These are phyloP conservation scores for Lactifluus piperatus DNA, from an alignment of 768 basidiomycete species.

Conservation along the genomic window DNA sequence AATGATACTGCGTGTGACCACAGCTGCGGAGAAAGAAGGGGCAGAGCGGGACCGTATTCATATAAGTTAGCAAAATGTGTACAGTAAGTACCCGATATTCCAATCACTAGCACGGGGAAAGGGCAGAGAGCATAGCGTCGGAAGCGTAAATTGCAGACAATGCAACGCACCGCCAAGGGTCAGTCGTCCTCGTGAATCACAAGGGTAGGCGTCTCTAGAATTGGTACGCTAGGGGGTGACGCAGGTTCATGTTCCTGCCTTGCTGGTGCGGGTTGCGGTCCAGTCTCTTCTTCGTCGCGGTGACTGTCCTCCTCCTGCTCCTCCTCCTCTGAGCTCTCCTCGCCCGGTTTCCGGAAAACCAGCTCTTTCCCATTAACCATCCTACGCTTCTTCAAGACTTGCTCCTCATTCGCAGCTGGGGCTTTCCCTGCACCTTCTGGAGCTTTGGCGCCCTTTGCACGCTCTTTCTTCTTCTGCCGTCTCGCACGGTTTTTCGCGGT, in stretches of 20 bases:
- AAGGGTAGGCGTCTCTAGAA: constrained; percentile 34
- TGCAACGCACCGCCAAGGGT: constrained; percentile 8
- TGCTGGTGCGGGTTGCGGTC: constrained; percentile 19
- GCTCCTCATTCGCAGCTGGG: constrained; percentile 25
- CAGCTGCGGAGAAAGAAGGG: background rate
- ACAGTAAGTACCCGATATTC: background rate
- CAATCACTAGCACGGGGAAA: background rate
- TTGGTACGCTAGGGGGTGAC: constrained; percentile 13
- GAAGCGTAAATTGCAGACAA: background rate
- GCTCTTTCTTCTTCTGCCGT: constrained; percentile 85
- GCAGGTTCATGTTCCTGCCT: background rate
- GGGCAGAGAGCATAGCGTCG: background rate
- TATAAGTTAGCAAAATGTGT: background rate
- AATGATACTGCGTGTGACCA: background rate
- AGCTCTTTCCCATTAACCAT: constrained; percentile 73
- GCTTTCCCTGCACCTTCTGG: constrained; percentile 24
- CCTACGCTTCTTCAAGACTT: constrained; percentile 69
- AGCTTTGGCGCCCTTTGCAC: constrained; percentile 37
- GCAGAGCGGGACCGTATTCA: background rate
- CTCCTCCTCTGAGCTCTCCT: constrained; percentile 37
- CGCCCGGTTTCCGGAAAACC: constrained; percentile 44
- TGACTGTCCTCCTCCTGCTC: constrained; percentile 20
- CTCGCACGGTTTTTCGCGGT: constrained; percentile 94
- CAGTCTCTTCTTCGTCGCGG: constrained; percentile 21
- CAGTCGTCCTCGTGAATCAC: constrained; percentile 46